Conservation (phyloP, 1,139 yeast species). For the Suhomyces yuchorum region DNA sequence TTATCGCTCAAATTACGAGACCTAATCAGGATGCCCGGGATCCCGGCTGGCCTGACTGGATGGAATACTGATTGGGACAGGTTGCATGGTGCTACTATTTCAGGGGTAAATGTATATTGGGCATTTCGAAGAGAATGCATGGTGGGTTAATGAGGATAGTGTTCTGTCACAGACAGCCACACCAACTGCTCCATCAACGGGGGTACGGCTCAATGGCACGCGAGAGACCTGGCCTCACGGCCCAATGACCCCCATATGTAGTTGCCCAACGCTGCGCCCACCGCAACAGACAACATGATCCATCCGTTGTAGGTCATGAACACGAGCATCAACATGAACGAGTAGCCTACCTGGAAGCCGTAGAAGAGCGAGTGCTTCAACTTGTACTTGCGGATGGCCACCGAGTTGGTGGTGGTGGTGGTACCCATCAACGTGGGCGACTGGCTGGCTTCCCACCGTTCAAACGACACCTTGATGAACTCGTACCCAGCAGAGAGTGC, state of each 20-base stretch:
- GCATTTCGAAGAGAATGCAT: too few relatives aligned
- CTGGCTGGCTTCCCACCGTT: constrained; percentile 32
- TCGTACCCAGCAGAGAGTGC: constrained; percentile 63
- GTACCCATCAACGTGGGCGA: constrained; percentile 19
- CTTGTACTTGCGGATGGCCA: constrained; percentile 24
- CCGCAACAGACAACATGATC: constrained; percentile 71
- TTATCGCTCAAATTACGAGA: too few relatives aligned
- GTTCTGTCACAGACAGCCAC: too few relatives aligned
- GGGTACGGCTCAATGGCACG: constrained; percentile 14
- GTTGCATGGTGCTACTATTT: too few relatives aligned
- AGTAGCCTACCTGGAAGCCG: constrained; percentile 74
- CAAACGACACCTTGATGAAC: constrained; percentile 43
- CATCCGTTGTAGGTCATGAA: constrained; percentile 87
- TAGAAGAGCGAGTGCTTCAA: constrained; percentile 50
- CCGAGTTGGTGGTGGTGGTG: constrained; percentile 17
- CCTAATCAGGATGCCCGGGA: too few relatives aligned
- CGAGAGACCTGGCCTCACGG: constrained; percentile 8
- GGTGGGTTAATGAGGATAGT: too few relatives aligned
- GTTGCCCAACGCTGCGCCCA: constrained; percentile 71
- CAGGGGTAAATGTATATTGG: too few relatives aligned
- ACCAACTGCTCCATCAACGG: too few relatives aligned
- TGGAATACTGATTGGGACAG: too few relatives aligned
- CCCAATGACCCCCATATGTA: constrained; percentile 53
- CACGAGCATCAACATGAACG: constrained; percentile 75
- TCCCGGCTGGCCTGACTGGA: too few relatives aligned